Conservation (phyloP, 164 flowering plant species). For the Liriodendron chinense region DNA sequence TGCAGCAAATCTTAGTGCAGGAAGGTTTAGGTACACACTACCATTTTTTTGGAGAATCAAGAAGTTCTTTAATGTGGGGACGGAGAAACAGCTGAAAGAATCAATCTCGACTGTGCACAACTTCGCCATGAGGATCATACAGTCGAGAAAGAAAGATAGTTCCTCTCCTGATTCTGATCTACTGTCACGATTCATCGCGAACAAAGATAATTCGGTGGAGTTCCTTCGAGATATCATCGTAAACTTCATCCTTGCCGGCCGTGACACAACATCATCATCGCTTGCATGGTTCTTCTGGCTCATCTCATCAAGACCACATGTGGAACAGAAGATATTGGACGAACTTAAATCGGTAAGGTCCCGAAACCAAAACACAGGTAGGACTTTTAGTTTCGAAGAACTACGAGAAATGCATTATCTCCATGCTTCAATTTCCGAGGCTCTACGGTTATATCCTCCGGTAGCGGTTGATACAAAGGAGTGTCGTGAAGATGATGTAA, state of each 20-base stretch:
- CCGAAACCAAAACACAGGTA: conserved; percentile 9
- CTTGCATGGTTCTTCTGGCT: conserved; percentile 58
- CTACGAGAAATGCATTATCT: conserved; percentile 52
- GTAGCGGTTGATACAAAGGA: conserved; percentile 40
- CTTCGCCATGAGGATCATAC: conserved; percentile 53
- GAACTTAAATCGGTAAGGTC: conserved; percentile 39
- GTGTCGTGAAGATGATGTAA: conserved; percentile 38
- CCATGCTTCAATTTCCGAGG: conserved; percentile 53
- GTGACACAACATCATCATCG: conserved; percentile 51
- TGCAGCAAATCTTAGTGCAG: conserved; percentile 45
- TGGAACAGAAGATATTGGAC: conserved; percentile 25
- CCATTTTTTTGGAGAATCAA: conserved; percentile 29
- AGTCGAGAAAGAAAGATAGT: conserved; percentile 22
- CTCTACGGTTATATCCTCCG: conserved; percentile 51
- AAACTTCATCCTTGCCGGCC: conserved; percentile 59
- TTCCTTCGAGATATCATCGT: conserved; percentile 43
- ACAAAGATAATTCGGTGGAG: conserved; percentile 21
- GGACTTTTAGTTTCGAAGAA: conserved; percentile 33
- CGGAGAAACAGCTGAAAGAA: conserved; percentile 37
- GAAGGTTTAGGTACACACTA: conserved; percentile 41
- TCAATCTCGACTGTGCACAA: conserved; percentile 44
- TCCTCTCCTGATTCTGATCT: conserved; percentile 27
- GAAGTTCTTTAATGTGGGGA: conserved; percentile 46
- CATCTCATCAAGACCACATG: conserved; percentile 28
- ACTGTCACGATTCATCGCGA: conserved; percentile 39